Evolutionary conservation across 2,329 filamentous ascomycete genomes (phyloP), one percentile per base, ranked within the genome.

Genomic region (Beauveria pseudobassiana): DNA sequence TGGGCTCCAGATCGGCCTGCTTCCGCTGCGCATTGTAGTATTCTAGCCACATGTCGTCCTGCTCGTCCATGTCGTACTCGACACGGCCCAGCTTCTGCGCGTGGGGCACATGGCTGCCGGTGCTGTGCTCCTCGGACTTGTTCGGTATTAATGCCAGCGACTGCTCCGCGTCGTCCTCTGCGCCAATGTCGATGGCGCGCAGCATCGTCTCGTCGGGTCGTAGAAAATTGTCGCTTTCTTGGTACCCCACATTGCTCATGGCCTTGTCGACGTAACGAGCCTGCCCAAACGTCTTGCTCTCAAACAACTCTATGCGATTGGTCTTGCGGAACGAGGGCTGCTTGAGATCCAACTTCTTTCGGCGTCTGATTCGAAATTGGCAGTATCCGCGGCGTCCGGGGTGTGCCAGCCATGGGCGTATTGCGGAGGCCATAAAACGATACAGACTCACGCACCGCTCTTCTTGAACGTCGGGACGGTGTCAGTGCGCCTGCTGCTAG

Each of bases 1-100:
- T 95, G 2, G 87, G 81, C 67, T 96, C 91, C 24, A 91, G 85
- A 51, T 88, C 86, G 66, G 89, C 84, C 26, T 84, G 82, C 71
- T 87, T 90, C 62, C 95, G 86, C 68, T 89, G 86, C 14, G 79
- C 77, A 69, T 99, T 99, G 71, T 93, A 86, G 45, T 86, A 84
- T 67, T 95, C 89, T 28, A 99, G 79, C 95, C 95, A 99, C 77
- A 93, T 91, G 67, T 96, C 92, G 73, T 99, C 95, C 71, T 99
- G 95, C 75, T 99, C 95, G 71, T 99, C 95, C 95, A 99, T 99
- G 73, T 99, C 95, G 73, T 99, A 99, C 72, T 99, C 95, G 22
- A 99, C 95, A 62, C 91, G 87, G 14, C 91, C 91, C 45, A 96
- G 82, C 42, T 72, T 70, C 20, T 52, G 57, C 6, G 78, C 69